Evolutionary conservation across 805 yeast genomes (phyloP), one percentile per base, ranked within the genome.

Genomic region (Pichia phayaonensis): DNA sequence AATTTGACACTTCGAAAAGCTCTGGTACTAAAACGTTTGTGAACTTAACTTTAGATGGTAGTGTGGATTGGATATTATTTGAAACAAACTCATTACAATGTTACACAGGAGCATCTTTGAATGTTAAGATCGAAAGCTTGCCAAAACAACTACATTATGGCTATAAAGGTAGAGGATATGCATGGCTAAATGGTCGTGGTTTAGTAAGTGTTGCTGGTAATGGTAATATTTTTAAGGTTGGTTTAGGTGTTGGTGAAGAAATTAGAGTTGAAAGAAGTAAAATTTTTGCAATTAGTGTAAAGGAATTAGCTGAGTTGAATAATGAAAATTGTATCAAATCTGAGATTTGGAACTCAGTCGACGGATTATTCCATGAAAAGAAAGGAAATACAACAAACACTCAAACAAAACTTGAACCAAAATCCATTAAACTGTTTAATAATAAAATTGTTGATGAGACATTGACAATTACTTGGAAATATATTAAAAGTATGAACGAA

Each of bases 51-150:
- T 59, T 83, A 51, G 85, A 83, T 54, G 89, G 89, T 2, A 67
- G 77, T 0, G 62, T 63, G 20, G 89, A 83, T 57, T 83, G 86
- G 85, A 84, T 83, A 1, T 50, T 83, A 4, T 68, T 83, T 44
- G 69, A 75, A 42, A 65, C 70, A 1, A 61, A 68, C 16, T 70
- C 81, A 0, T 59, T 83, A 22, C 80, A 79, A 44, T 75, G 73
- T 0, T 80, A 72, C 55, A 61, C 76, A 8, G 88, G 87, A 1
- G 67, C 73, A n/a, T 72, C 82, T 0, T 63, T 82, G 44, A 57
- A 65, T 13, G 61, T 80, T 2, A 62, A 66, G 1, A 66, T 70
- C 45, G 63, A 65, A 27, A 53, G 58, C 18, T 50, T 72, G 12
- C 85, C 85, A 6, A 60, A 58, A 26, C 59, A 53, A 2, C 62